Evolutionary conservation across 352 stramenopile species (phyloP).

Genomic region (Lagenidium sp.): DNA sequence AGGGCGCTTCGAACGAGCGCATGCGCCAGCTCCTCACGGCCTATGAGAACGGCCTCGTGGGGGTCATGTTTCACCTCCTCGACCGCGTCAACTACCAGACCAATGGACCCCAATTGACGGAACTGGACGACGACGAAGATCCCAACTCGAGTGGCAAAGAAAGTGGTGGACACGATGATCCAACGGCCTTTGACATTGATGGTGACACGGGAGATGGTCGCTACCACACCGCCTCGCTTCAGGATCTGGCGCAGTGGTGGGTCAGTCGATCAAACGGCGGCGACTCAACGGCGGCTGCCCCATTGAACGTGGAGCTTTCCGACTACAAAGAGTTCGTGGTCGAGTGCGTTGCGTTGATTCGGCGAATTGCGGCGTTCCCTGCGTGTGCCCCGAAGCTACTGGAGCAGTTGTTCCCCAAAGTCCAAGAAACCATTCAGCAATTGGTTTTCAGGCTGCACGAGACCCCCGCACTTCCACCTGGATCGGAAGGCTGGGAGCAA

Average conservation of each 20-base stretch:
- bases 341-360: conserved; percentile 21
- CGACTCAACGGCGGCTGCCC: conserved; percentile 7
- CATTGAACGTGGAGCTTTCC: conserved; percentile 14
- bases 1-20: conserved; percentile 43
- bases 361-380: conserved; percentile 16
- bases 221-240: conserved; percentile 48
- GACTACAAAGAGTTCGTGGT: conserved; percentile 23
- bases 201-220: conserved; percentile 9
- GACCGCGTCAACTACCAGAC: conserved; percentile 56
- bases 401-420: conserved; percentile 7
- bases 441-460: conserved; percentile 13
- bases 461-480: conserved; percentile 8
- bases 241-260: conserved; percentile 60
- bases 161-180: conserved; percentile 21
- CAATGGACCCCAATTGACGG: conserved; percentile 53
- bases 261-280: conserved; percentile 25
- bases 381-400: conserved; percentile 13
- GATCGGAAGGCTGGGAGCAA: conserved; percentile 10
- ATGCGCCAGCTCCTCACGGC: conserved; percentile 35
- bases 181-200: conserved; percentile 25
- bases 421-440: conserved; percentile 9
- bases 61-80: conserved; percentile 73
- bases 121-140: conserved; percentile 45
- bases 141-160: conserved; percentile 4
- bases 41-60: conserved; percentile 61